A percentile compares a stretch with the other conserved stretches of the same genome.
Evolutionary conservation across 2,329 filamentous ascomycete species (phyloP).

Genomic region (Rutstroemia sp.): DNA sequence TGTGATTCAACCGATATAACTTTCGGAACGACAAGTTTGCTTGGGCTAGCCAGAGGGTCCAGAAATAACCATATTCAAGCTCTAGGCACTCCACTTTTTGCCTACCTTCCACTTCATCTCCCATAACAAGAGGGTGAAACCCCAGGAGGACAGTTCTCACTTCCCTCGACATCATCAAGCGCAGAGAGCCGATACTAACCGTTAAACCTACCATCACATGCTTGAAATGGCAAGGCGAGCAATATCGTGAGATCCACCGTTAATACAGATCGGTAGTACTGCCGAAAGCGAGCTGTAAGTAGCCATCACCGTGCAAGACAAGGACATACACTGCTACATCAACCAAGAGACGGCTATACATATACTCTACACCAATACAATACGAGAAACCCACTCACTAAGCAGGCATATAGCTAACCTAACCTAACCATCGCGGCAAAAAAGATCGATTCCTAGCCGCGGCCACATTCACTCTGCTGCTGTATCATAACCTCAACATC

Average conservation of each 20-base stretch:
- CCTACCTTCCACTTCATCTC: conserved; percentile 25
- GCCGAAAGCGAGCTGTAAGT: no score
- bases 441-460: no score
- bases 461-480: no score
- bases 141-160: conserved; percentile 12
- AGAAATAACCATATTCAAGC: conserved; percentile 34
- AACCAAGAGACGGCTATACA: no score
- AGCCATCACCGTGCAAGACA: no score
- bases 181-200: background rate
- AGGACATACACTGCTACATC: no score
- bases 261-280: no score
- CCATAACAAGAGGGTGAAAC: conserved; percentile 16
- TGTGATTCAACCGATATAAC: conserved; percentile 6
- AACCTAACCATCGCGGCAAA: no score
- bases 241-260: background rate
- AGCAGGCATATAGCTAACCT: no score
- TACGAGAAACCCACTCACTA: no score
- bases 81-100: conserved; percentile 32
- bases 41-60: conserved; percentile 34
- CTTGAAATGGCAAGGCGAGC: background rate
- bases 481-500: no score
- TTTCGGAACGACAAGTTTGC: conserved; percentile 7
- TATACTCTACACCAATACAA: no score
- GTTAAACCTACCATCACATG: background rate
- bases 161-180: background rate